A percentile compares a stretch with the other conserved stretches of the same genome.
phyloP scores from a whole-genome alignment of 2,329 filamentous ascomycete genomes.

The Sordariomycetes sp. region DNA sequence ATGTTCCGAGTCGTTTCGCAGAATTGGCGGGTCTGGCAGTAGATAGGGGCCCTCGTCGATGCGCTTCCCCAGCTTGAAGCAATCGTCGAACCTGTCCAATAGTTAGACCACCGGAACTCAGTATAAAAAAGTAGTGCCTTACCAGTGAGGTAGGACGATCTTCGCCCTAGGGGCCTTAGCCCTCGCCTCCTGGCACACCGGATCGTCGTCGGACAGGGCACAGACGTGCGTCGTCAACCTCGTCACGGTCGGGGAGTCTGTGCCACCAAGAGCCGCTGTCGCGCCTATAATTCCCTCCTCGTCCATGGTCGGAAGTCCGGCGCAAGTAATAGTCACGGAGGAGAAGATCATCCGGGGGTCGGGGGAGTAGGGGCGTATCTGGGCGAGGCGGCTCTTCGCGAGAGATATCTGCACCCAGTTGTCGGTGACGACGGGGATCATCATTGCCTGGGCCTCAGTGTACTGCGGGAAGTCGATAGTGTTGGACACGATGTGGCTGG shows the following conservation, averaged over 20 bases:
- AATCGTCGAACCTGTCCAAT: conserved; percentile 76
- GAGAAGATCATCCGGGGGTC: conserved; percentile 87
- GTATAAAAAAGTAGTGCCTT: conserved; percentile 8
- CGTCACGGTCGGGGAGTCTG: conserved; percentile 61
- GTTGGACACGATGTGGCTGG: conserved; percentile 51
- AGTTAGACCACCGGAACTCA: not conserved
- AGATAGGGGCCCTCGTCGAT: conserved; percentile 83
- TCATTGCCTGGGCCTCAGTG: conserved; percentile 57
- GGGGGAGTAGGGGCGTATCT: conserved; percentile 76
- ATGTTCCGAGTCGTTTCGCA: conserved; percentile 48
- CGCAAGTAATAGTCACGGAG: conserved; percentile 71
- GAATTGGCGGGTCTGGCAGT: conserved; percentile 75
- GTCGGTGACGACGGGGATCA: conserved; percentile 77
- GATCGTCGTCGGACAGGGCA: conserved; percentile 64
- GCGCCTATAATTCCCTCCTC: conserved; percentile 88
- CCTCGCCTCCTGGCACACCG: conserved; percentile 54
- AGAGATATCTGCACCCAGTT: conserved; percentile 70
- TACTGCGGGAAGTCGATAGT: conserved; percentile 92
- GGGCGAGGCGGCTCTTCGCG: conserved; percentile 57
- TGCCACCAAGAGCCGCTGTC: conserved; percentile 78
- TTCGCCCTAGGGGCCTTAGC: conserved; percentile 61
- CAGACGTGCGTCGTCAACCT: conserved; percentile 82
- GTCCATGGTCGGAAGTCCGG: conserved; percentile 74
- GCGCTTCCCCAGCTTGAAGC: conserved; percentile 80
- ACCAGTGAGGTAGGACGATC: conserved; percentile 91